phyloP scores from a whole-genome alignment of 352 stramenopile genomes.

The Globisporangium carolinianum region DNA sequence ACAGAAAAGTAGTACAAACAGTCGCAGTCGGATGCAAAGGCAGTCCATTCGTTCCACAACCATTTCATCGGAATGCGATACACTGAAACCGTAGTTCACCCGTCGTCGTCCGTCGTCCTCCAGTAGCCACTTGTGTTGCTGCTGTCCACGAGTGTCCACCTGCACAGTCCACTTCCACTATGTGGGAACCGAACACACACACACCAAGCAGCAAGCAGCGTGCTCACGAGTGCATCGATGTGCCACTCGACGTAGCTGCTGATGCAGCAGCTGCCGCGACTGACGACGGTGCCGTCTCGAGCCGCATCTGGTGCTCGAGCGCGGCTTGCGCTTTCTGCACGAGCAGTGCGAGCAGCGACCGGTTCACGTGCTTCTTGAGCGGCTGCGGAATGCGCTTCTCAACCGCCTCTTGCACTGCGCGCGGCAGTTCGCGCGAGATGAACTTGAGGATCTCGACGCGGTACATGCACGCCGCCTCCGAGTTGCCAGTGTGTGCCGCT shows the following conservation, averaged over 20 bases:
- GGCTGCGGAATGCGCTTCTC: conserved; percentile 51
- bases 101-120: too few relatives aligned
- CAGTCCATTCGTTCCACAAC: too few relatives aligned
- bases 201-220: too few relatives aligned
- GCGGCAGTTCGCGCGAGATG: conserved; percentile 71
- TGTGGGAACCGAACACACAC: too few relatives aligned
- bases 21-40: too few relatives aligned
- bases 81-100: too few relatives aligned
- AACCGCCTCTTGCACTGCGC: conserved; percentile 57
- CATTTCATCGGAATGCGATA: too few relatives aligned
- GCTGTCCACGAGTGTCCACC: too few relatives aligned
- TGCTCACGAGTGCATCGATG: too few relatives aligned
- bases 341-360: conserved; percentile 62
- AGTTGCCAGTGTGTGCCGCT: conserved; percentile 17
- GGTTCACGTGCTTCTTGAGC: conserved; percentile 60
- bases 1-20: too few relatives aligned
- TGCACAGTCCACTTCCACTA: too few relatives aligned
- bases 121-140: too few relatives aligned
- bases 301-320: conserved; percentile 65
- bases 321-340: conserved; percentile 73
- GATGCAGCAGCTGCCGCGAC: neutral
- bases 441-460: conserved; percentile 83
- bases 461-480: conserved; percentile 75
- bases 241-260: neutral
- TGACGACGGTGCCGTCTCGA: conserved; percentile 26